Percentiles rank a stretch among this genome's conserved stretches.
Evolutionary conservation across 1,284 basidiomycete species (phyloP).

Genomic region (Tylopilus sp.): DNA sequence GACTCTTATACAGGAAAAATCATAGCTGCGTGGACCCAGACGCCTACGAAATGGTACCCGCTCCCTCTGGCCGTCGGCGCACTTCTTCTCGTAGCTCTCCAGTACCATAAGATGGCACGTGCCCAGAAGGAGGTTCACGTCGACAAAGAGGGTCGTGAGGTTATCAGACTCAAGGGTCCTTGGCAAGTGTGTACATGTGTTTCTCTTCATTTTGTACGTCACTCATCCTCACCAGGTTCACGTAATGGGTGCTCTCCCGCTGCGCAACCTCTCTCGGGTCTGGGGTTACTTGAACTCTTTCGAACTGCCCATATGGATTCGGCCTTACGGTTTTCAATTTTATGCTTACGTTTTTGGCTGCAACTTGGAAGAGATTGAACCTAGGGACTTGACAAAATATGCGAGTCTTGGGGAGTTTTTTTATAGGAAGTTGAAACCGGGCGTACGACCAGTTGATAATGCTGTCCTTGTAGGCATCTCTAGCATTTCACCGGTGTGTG

Average conservation of each 20-base stretch:
- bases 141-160: conserved; percentile 66
- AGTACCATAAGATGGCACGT: conserved; percentile 62
- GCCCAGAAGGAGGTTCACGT: conserved; percentile 62
- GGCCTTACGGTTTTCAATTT: conserved; percentile 82
- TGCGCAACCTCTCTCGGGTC: conserved; percentile 89
- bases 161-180: conserved; percentile 81
- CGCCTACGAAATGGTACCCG: conserved; percentile 94
- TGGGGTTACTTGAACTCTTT: conserved; percentile 96
- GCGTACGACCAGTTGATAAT: conserved; percentile 77
- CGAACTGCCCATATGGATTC: conserved; percentile 91
- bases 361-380: conserved; percentile 90
- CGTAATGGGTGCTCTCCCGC: conserved; percentile 91
- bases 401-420: conserved; percentile 91
- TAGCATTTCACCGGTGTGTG: neutral
- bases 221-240: conserved; percentile 63
- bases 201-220: neutral
- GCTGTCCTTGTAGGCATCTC: conserved; percentile 62
- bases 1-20: conserved; percentile 41
- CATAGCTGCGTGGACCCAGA: conserved; percentile 80
- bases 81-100: conserved; percentile 78
- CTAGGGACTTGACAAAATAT: conserved; percentile 74
- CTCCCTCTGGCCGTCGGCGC: conserved; percentile 91
- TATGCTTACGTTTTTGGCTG: conserved; percentile 91
- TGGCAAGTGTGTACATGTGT: conserved; percentile 73
- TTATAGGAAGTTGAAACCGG: conserved; percentile 84